Base-by-base conservation (phyloP, 352 stramenopile species). In the Globisporangium polare region DNA sequence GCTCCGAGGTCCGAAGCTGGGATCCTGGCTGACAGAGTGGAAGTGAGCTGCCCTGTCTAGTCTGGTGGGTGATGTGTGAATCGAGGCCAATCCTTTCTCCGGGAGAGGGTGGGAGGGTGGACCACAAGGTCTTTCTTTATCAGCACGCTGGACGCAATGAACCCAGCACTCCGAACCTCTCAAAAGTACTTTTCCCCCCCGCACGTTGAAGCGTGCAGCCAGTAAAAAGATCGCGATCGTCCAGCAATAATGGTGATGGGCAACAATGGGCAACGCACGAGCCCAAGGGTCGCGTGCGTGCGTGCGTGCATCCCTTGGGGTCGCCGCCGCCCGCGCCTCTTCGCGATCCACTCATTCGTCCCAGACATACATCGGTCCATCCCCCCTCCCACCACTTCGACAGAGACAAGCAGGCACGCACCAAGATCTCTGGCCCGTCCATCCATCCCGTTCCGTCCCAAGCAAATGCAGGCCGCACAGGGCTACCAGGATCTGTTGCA, bases 391-490 rank as follows among this genome's bases (percentile, higher is more conserved):
- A n/a, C n/a, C 43, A n/a, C 43, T 17, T 50, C 43, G 12, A 7
- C 43, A 39, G 9, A 13, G 33, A 39, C n/a, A 41, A 45, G 39
- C 39, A 45, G 18, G 12, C 33, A 45, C 39, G 39, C 39, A n/a
- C 1, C 39, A 7, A 45, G 15, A 45, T 45, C 35, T 35, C 24
- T 6, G 22, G 20, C 33, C 47, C 47, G n/a, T 7, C 22, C 18
- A 35, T 35, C 12, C 47, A 24, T 12, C 27, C 27, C 26, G n/a
- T n/a, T n/a, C n/a, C n/a, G n/a, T n/a, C n/a, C n/a, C 51, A 45
- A 29, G 17, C 41, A 26, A 12, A 63, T 63, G 58, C 58, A 55
- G 15, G 47, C 58, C 2, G 47, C 33, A 5, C 39, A 33, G 39
- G 54, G 39, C 18, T 52, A 53, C 24, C n/a, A 63, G 8, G 47